Conservation (phyloP, 768 basidiomycete genomes). For the Suillus plorans region DNA sequence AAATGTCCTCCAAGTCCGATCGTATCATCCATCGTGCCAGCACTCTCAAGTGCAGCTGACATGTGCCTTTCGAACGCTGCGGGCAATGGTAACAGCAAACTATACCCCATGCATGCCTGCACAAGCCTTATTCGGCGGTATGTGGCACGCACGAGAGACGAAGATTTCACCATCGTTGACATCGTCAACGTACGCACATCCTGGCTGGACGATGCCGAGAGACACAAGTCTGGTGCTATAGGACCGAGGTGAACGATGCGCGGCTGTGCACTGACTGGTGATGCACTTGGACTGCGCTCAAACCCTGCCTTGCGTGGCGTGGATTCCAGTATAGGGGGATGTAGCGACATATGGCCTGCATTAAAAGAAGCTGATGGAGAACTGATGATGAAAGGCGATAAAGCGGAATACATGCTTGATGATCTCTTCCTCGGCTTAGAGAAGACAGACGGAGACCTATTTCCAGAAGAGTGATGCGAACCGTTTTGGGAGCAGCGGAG, state of each 20-base stretch:
- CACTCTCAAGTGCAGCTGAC: background rate
- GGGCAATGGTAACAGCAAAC: conserved; percentile 50
- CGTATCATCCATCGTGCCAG: conserved; percentile 7
- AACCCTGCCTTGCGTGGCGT: conserved; percentile 42
- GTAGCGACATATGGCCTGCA: background rate
- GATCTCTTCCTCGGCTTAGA: conserved; percentile 52
- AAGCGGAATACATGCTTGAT: conserved; percentile 31
- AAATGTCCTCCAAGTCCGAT: conserved; percentile 20
- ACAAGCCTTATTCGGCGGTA: conserved; percentile 62
- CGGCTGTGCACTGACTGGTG: conserved; percentile 39
- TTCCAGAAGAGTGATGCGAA: conserved; percentile 33
- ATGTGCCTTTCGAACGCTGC: conserved; percentile 17
- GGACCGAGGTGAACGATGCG: conserved; percentile 66
- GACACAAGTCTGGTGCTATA: conserved; percentile 26
- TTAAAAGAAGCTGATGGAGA: background rate
- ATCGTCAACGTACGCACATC: conserved; percentile 20
- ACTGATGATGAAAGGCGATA: conserved; percentile 49
- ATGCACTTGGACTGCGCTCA: conserved; percentile 38
- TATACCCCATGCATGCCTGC: conserved; percentile 65
- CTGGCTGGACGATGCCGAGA: conserved; percentile 3
- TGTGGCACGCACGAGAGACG: conserved; percentile 53
- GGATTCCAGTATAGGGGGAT: conserved; percentile 33
- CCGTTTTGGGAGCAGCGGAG: conserved; percentile 36
- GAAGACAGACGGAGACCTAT: conserved; percentile 52
- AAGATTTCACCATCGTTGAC: conserved; percentile 48